A percentile compares a stretch with the other conserved stretches of the same genome.
Conservation (phyloP, 176 grass and related monocot species). For the maize (Zea mays) region DNA sequence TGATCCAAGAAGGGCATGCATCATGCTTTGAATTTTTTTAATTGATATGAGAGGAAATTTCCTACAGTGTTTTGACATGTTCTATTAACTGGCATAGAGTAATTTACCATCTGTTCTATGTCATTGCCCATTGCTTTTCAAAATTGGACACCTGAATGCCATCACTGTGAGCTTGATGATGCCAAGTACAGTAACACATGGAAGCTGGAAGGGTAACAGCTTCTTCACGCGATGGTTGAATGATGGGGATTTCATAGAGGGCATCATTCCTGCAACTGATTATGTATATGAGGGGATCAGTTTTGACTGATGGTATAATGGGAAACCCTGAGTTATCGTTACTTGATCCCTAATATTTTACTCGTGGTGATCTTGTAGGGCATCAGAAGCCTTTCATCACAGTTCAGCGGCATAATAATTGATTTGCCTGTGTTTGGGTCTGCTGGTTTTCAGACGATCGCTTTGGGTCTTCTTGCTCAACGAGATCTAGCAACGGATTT, state of each 20-base stretch:
- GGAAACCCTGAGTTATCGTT: not conserved
- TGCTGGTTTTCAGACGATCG: not conserved
- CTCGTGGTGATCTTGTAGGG: not conserved
- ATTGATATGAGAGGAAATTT: not conserved
- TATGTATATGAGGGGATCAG: not conserved
- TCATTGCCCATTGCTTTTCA: not conserved
- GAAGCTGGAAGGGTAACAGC: not conserved
- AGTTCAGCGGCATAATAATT: constrained; percentile 21
- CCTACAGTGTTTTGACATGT: not conserved
- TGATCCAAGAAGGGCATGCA: not conserved
- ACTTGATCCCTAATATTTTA: not conserved
- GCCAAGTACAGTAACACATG: not conserved
- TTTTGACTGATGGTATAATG: not conserved
- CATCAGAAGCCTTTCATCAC: not conserved
- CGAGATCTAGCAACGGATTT: not conserved
- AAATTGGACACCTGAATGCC: not conserved
- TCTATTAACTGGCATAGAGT: not conserved
- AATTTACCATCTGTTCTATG: not conserved
- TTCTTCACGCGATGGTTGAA: not conserved
- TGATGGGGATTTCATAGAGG: not conserved
- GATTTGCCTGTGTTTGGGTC: not conserved
- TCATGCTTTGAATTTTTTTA: not conserved
- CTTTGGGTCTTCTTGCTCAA: not conserved
- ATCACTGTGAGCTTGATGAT: too few relatives aligned
- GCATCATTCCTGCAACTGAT: not conserved